Evolutionary conservation across 1,139 yeast genomes (phyloP), one percentile per base, ranked within the genome.

Genomic region (Geotrichum cucujoidarum): DNA sequence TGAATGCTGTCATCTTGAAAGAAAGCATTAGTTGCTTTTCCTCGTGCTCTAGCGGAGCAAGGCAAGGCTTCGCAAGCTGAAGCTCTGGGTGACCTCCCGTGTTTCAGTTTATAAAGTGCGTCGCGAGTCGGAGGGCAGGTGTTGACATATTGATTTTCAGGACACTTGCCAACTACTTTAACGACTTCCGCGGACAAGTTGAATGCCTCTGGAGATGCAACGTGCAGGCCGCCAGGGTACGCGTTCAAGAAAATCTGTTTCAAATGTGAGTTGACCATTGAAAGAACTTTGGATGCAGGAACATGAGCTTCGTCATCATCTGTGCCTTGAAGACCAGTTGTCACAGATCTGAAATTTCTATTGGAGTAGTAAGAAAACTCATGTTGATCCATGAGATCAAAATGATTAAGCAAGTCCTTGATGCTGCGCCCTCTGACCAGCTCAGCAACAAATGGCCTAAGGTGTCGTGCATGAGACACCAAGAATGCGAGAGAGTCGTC

Each of bases 351-450:
- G 25, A 25, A 47, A 53, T 50, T 3, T 51, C 50, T 44, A 55
- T 60, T 36, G 53, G 57, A 36, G 55, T 49, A 47, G 59, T 43
- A 50, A 56, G 63, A 20, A 56, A 53, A 30, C 53, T 59, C 41
- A 56, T 63, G 43, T 21, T 35, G 62, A 47, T 39, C 61, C 64
- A 14, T 56, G 53, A 37, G 60, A 58, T 54, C 61, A 58, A 16
- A 62, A 50, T 30, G 48, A 50, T 1, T 57, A 54, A 27, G 32
- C 6, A 42, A 16, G 52, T 52, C 45, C 53, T 53, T 27, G 40
- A 40, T 30, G 48, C 49, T 14, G 52, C 50, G 38, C 45, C 40
- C 21, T 36, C 46, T 20, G 50, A 39, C 18, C 50, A 58, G 51
- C 44, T 63, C 62, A 37, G 50, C 49, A 8, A 62, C 63, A 42